Percentiles rank a stretch among this genome's conserved stretches.
These are phyloP conservation scores for Termitomyces sp. DNA, from an alignment of 768 basidiomycete species.

Conservation along the genomic window DNA sequence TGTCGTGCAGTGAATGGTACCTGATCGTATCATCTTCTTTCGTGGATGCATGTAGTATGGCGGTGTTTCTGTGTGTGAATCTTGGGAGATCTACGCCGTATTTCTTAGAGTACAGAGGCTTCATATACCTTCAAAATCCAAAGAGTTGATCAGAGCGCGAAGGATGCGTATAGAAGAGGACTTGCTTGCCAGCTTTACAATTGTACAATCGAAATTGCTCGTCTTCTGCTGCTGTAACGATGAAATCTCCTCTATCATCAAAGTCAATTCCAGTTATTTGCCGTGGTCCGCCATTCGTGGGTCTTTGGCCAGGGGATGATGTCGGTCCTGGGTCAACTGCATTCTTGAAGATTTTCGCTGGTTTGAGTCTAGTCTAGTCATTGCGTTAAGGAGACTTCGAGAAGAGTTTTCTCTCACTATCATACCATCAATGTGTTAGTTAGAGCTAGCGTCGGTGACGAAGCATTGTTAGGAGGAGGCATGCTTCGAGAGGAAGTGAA, in stretches of 20 bases:
- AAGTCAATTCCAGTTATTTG: constrained; percentile 89
- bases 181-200: constrained; percentile 92
- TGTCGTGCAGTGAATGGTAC: constrained; percentile 94
- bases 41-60: constrained; percentile 87
- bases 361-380: constrained; percentile 70
- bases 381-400: constrained; percentile 6
- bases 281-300: constrained; percentile 46
- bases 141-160: constrained; percentile 13
- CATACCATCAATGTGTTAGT: constrained; percentile 50
- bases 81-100: constrained; percentile 94
- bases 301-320: constrained; percentile 37
- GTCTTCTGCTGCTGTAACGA: constrained; percentile 88
- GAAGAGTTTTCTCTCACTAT: constrained; percentile 4
- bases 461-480: constrained; percentile 30
- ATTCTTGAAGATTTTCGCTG: constrained; percentile 83
- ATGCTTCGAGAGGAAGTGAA: constrained; percentile 28
- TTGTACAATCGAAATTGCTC: constrained; percentile 89
- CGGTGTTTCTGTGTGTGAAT: constrained; percentile 88
- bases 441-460: constrained; percentile 38
- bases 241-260: constrained; percentile 84
- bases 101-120: constrained; percentile 88
- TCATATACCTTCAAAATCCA: constrained; percentile 53
- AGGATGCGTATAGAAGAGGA: constrained; percentile 25
- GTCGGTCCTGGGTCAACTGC: constrained; percentile 63
- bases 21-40: constrained; percentile 94